phyloP scores from a whole-genome alignment of 2,329 filamentous ascomycete species.

The Madurella fahalii region DNA sequence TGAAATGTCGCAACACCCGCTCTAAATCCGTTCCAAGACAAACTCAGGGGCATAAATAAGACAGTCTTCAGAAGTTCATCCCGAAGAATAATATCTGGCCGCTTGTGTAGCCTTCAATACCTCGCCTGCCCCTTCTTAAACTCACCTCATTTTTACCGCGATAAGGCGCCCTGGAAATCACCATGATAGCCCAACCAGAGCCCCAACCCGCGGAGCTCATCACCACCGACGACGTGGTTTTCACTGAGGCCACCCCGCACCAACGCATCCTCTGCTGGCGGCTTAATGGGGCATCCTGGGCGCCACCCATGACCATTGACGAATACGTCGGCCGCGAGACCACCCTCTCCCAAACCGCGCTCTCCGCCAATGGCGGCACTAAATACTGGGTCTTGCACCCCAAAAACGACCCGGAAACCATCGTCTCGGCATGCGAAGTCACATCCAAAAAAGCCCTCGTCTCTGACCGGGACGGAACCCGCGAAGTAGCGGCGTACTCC shows the following conservation, averaged over 20 bases:
- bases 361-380: constrained; percentile 27
- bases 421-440: constrained; percentile 35
- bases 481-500: constrained; percentile 24
- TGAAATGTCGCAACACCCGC: too few relatives aligned
- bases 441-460: constrained; percentile 27
- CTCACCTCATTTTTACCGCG: background rate
- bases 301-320: constrained; percentile 28
- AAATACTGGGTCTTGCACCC: constrained; percentile 32
- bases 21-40: too few relatives aligned
- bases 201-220: background rate
- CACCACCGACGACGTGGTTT: constrained; percentile 25
- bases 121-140: background rate
- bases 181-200: background rate
- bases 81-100: too few relatives aligned
- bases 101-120: too few relatives aligned
- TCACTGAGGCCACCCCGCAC: constrained; percentile 29
- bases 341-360: constrained; percentile 26
- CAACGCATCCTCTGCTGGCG: constrained; percentile 30
- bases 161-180: background rate
- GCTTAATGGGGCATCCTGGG: constrained; percentile 33
- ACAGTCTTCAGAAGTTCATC: background rate
- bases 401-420: constrained; percentile 24
- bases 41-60: background rate
- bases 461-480: background rate
- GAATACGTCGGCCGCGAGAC: constrained; percentile 30